Base-by-base conservation (phyloP, 2,329 filamentous ascomycete genomes). In the Neoarthrinium moseri region DNA sequence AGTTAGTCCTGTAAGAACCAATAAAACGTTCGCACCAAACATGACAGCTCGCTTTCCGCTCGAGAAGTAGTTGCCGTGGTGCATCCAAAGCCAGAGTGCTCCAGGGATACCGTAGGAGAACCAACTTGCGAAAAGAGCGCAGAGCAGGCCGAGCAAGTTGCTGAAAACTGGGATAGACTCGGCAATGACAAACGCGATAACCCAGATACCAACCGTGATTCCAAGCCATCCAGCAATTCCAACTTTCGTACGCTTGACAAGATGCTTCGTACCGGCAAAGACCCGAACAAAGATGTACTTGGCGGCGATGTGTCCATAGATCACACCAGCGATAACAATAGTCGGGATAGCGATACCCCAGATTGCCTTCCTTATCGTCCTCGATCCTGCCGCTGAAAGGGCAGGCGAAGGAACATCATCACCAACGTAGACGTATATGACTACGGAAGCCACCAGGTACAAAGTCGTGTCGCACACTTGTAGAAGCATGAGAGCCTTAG, bases 111-210 rank as follows among this genome's bases (percentile, higher is more conserved):
- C 73, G 26, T 70, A 75, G 43, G 79, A 83, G 62, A 88, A 88
- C 84, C 84, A 87, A 44, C 75, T 81, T 17, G 77, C 80, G 49
- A 87, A 86, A 2, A 86, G 63, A 2, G 83, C 75, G 23, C 71
- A 74, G 55, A 88, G 79, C 27, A 89, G 65, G 4, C 78, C 79
- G 3, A 89, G 68, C 7, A 89, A 67, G 37, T 81, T 73, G 57
- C 80, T 81, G 67, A 89, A 90, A 39, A 82, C 78, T 0, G 86
- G 86, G 6, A 89, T 83, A 0, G 81, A 80, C 58, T 85, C 78
- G 5, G 86, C 83, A 48, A 90, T 83, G 48, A 89, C 63, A 73
- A 82, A 86, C 2, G 83, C 80, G 4, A 86, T 45, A 5, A 80
- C 53, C 80, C 84, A 88, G 13, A 81, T 62, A 11, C 54, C 60